A percentile compares a stretch with the other conserved stretches of the same genome.
Evolutionary conservation across 2,329 filamentous ascomycete species (phyloP).

Genomic region (Botryotinia globosa): DNA sequence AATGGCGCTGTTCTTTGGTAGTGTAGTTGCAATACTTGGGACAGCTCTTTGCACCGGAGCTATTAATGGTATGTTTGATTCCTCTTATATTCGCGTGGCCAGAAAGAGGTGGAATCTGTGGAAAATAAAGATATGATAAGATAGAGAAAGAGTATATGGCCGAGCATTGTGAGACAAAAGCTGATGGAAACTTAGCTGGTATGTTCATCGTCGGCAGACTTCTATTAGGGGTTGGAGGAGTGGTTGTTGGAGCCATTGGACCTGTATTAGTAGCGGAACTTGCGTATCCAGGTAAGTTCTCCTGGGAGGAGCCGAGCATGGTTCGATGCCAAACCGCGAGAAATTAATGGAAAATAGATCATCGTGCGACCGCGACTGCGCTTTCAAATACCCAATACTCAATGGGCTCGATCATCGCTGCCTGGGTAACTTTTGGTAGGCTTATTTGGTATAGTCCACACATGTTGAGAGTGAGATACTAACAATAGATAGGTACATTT

Average conservation of each 20-base stretch:
- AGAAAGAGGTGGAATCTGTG: neutral
- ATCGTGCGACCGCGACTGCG: slow-evolving; percentile 39
- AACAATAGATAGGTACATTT: slow-evolving; percentile 13
- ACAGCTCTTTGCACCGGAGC: slow-evolving; percentile 18
- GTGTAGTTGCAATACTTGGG: slow-evolving; percentile 16
- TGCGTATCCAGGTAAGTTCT: slow-evolving; percentile 17
- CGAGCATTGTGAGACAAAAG: neutral
- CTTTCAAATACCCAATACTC: slow-evolving; percentile 40
- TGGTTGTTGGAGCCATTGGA: slow-evolving; percentile 25
- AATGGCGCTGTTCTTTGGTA: slow-evolving; percentile 18
- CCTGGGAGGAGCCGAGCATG: too few relatives aligned
- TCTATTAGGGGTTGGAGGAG: slow-evolving; percentile 18
- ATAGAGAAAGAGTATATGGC: neutral
- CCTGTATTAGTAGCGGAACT: slow-evolving; percentile 23
- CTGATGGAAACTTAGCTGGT: neutral
- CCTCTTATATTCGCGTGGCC: neutral
- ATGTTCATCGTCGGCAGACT: slow-evolving; percentile 20
- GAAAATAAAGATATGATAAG: neutral
- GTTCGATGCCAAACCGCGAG: neutral
- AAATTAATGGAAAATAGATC: slow-evolving; percentile 15
- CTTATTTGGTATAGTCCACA: neutral
- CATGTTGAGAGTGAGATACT: neutral
- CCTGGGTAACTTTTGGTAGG: slow-evolving; percentile 41
- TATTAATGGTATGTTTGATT: slow-evolving; percentile 6
- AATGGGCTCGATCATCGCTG: slow-evolving; percentile 41